These are phyloP conservation scores for Carpinus fangiana DNA, from an alignment of 306 rosid species.

Conservation along the genomic window DNA sequence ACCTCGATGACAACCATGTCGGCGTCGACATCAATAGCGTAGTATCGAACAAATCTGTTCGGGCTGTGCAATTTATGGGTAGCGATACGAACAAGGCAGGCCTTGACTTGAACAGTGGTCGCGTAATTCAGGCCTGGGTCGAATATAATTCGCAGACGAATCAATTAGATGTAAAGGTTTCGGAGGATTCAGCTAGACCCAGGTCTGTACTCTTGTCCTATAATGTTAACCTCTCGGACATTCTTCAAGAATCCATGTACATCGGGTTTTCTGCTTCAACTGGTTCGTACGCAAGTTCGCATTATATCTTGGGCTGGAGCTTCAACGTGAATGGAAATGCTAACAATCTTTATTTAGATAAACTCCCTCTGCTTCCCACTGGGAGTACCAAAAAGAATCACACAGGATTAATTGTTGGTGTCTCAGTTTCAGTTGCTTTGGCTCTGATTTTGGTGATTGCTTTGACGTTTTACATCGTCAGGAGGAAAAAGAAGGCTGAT, in stretches of 20 bases:
- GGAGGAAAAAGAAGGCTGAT: constrained; percentile 20
- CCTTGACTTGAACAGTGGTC: constrained; percentile 25
- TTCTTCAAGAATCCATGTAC: constrained; percentile 33
- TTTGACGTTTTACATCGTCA: constrained; percentile 5
- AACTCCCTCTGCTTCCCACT: constrained; percentile 41
- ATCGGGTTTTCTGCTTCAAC: constrained; percentile 40
- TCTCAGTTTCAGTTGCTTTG: constrained; percentile 30
- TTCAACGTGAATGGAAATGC: constrained; percentile 34
- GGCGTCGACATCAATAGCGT: constrained; percentile 36
- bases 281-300: constrained; percentile 30
- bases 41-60: constrained; percentile 24
- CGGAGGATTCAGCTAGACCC: constrained; percentile 21
- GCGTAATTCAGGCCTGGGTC: constrained; percentile 36
- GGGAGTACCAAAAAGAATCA: background rate
- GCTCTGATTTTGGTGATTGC: constrained; percentile 9
- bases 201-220: constrained; percentile 15
- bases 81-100: background rate
- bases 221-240: constrained; percentile 25
- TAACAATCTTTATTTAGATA: constrained; percentile 36
- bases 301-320: constrained; percentile 37
- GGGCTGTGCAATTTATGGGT: constrained; percentile 7
- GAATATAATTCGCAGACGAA: constrained; percentile 20
- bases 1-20: constrained; percentile 35
- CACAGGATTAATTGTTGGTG: constrained; percentile 23
- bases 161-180: constrained; percentile 21